Evolutionary conservation across 345 rosid genomes (phyloP).

Genomic region (Salix dunnii): DNA sequence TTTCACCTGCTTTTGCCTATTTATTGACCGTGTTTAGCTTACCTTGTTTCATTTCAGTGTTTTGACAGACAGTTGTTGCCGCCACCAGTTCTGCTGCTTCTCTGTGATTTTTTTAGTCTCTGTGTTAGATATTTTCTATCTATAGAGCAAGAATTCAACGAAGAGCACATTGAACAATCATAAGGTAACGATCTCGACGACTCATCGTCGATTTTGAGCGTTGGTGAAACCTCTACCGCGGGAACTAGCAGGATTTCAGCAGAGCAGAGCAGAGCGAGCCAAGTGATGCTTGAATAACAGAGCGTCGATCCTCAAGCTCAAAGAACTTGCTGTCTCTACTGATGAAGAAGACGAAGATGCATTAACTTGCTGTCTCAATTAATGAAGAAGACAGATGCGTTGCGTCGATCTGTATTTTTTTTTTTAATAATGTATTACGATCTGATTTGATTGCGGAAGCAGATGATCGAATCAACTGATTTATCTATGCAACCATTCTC

Average conservation of each 20-base stretch:
- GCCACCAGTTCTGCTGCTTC: not conserved
- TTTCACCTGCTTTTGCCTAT: not conserved
- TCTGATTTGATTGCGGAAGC: too few relatives aligned
- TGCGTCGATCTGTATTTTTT: too few relatives aligned
- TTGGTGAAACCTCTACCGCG: conserved; percentile 23
- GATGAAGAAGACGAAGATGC: conserved; percentile 54
- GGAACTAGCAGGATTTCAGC: conserved; percentile 36
- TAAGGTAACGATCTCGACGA: conserved; percentile 38
- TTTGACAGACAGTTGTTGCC: not conserved
- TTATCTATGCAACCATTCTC: too few relatives aligned
- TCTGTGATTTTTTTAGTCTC: not conserved
- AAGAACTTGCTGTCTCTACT: not conserved
- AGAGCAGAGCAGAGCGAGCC: conserved; percentile 12
- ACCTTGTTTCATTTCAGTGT: not conserved
- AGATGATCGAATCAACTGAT: too few relatives aligned
- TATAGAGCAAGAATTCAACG: conserved; percentile 37
- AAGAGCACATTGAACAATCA: conserved; percentile 33
- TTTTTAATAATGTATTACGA: too few relatives aligned
- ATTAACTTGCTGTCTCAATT: too few relatives aligned
- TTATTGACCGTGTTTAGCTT: not conserved
- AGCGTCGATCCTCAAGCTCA: conserved; percentile 41
- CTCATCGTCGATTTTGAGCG: conserved; percentile 28
- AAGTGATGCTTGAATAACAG: conserved; percentile 41
- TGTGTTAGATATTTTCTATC: not conserved
- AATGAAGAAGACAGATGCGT: too few relatives aligned